Evolutionary conservation across 257 asterid species (phyloP), one percentile per base, ranked within the genome.

Genomic region (Solanum virginianum): DNA sequence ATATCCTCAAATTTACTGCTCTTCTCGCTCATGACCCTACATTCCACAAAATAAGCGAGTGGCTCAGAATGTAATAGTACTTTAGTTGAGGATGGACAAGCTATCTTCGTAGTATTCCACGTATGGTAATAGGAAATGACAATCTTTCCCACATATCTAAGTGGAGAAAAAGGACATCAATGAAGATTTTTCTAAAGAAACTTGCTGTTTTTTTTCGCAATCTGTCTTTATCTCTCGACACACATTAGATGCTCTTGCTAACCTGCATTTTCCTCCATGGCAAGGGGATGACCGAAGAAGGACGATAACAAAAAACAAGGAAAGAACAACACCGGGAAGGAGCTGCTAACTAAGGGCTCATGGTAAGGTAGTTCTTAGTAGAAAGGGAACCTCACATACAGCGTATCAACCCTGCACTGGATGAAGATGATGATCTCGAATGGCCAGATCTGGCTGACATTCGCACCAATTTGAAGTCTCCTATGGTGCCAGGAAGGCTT

Each of bases 1-100:
- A 93, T 89, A 89, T 96, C 99, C 91, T 94, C 98, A 87, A 95
- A 90, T 39, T 93, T 91, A 86, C 87, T 90, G 69, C 85, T 88
- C 70, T 90, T 91, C 53, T 90, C 90, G 86, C 82, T 89, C 91
- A 92, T 87, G 87, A 87, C 83, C 97, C 82, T 79, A 53, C 63
- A 79, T 79, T 51, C 29, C 60, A 53, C 62, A 26, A 79, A 51
- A 77, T 79, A 51, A 53, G 26, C 45, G 4, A 79, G 82, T 26
- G 63, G 16, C 82, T 79, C 53, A 79, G 65, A 5, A 51, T 79
- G 82, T 26, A 47, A 53, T 26, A 24, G 53, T 79, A 29, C 53
- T 15, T 79, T 79, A 79, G 47, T 45, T 3, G 20, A 26, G 45
- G 62, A 53, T 53, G 65, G 26, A 14, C 53, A 51, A 18, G 8